Evolutionary conservation across 768 basidiomycete species (phyloP), one percentile per base, ranked within the genome.

Genomic region (Lactarius trivialis): DNA sequence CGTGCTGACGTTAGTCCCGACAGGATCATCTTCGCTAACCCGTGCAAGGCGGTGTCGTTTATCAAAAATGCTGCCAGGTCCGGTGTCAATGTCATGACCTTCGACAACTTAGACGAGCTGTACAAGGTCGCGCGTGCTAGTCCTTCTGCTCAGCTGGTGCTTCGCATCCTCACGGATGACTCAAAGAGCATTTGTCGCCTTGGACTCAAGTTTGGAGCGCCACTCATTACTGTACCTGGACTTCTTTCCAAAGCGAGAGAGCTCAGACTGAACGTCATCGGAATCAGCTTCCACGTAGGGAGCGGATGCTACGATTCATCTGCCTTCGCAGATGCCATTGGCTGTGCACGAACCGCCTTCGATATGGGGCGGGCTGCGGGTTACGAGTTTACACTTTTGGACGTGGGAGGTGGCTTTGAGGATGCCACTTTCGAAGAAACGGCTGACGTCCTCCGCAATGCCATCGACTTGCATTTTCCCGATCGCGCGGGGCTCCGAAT

Each of bases 161-260:
- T 98, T 39, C 91, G 97, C 67, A 98, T 99, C 73, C 80, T 98
- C 52, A 94, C 96, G n/a, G 97, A 99, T 75, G 97, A 98, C 75
- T 92, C 91, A 49, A 97, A 93, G 77, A 90, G 88, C 61, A 76
- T 98, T 15, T 98, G 96, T 72, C 86, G 91, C 19, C 86, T 99
- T 54, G 93, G 94, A 6, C 83, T 92, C 74, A 98, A 98, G 75
- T 99, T 94, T 66, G 97, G 97, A n/a, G 95, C 96, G 0, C 85
- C 94, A 1, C 80, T 98, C 51, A 79, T 76, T 28, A 80, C 85
- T 15, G 93, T 97, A 24, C 90, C 91, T 3, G 81, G 79, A 15
- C 82, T 99, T 24, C 81, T 99, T 56, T 76, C 78, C 15, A 89
- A 86, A 68, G 97, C 96, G 2, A 80, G 80, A 67, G 85, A 90